Evolutionary conservation across 495 filamentous ascomycete species (phyloP).

Genomic region (Xylaria curta): DNA sequence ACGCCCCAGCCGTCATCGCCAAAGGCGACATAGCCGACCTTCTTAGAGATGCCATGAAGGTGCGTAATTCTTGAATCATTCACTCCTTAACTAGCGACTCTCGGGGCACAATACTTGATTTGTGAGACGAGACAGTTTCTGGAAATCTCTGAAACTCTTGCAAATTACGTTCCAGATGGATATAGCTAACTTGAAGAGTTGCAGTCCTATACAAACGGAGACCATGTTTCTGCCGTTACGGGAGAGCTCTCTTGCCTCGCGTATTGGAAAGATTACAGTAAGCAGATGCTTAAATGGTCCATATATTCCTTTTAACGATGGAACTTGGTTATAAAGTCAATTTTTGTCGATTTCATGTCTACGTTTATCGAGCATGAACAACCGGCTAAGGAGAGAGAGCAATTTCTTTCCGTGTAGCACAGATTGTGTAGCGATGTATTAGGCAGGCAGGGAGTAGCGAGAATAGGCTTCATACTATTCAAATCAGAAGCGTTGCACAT

Average conservation of each 20-base stretch:
- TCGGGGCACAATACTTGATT: too few relatives aligned
- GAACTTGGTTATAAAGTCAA: neutral
- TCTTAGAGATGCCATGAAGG: neutral
- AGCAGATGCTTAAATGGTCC: neutral
- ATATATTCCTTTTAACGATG: neutral
- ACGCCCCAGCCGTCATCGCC: neutral
- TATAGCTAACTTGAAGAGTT: too few relatives aligned
- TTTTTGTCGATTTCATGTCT: neutral
- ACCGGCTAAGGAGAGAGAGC: neutral
- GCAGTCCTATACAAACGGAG: neutral
- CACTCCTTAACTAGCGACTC: too few relatives aligned
- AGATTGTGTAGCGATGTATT: neutral
- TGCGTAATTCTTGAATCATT: too few relatives aligned
- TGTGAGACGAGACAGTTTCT: too few relatives aligned
- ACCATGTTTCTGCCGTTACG: neutral
- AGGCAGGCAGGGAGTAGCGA: neutral
- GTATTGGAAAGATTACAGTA: neutral
- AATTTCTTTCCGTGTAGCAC: neutral
- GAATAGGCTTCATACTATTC: neutral
- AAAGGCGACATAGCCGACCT: neutral
- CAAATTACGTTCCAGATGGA: too few relatives aligned
- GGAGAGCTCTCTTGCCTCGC: neutral
- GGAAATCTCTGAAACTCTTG: too few relatives aligned
- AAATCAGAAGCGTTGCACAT: neutral
- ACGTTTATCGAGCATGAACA: neutral